Evolutionary conservation across 2,329 filamentous ascomycete genomes (phyloP), one percentile per base, ranked within the genome.

Genomic region (Aspergillus brasiliensis): DNA sequence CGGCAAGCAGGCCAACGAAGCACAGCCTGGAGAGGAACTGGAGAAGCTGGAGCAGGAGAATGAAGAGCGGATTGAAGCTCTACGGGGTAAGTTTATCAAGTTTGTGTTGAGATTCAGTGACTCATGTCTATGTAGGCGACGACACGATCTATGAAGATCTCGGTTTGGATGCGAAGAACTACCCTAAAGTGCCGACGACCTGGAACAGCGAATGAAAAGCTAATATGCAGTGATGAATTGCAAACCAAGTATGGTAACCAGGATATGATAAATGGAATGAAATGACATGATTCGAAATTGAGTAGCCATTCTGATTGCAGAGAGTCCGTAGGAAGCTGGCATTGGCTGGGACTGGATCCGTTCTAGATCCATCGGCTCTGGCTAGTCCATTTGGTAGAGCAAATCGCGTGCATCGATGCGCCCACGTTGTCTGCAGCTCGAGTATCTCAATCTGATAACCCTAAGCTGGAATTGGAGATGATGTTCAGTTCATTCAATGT

Each of bases 21-120:
- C 87, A 63, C 84, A 87, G 2, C 88, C 89, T 0, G 78, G 82
- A n/a, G 86, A 91, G 64, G 89, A 91, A 67, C 73, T 96, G 48
- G 86, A 92, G 72, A 86, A 88, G 71, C 77, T 96, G 2, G 90
- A 92, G 72, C 83, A 89, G 11, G 91, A 94, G 71, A 90, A 95
- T 66, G 82, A 88, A 62, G 77, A 87, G 59, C 82, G 91, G 6
- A 86, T 92, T 72, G 80, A 83, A 70, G 76, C 85, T 65, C 75
- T 88, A 11, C 75, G 81, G 65, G 85, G 84, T 83, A 72, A 68
- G 64, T 31, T 31, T 40, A 11, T 55, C 13, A 34, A 21, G 10
- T 46, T 40, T 31, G n/a, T 6, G 13, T 5, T 55, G 8, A 13
- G 42, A 3, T 37, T 31, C 19, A 19, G 27, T 23, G 10, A 34